phyloP scores from a whole-genome alignment of 805 yeast species.

The Diddensiella caesifluorescens region DNA sequence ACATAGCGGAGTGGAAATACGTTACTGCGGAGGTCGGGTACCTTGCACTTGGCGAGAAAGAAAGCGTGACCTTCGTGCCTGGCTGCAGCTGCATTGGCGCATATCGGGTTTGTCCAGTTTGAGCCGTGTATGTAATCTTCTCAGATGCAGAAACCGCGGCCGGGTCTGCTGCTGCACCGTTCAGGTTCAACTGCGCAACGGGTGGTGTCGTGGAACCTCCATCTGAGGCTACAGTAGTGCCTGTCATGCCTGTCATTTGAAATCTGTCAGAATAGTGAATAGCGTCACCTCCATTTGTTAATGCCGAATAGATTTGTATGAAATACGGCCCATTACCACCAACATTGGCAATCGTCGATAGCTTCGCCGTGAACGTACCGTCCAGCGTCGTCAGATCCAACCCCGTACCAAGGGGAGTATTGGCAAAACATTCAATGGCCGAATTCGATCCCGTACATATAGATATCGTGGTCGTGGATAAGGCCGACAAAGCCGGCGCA shows the following conservation, averaged over 20 bases:
- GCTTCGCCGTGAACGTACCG: conserved; percentile 35
- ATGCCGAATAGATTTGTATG: conserved; percentile 59
- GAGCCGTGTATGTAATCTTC: conserved; percentile 65
- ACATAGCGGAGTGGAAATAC: conserved; percentile 44
- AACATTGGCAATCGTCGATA: conserved; percentile 38
- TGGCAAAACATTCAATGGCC: conserved; percentile 39
- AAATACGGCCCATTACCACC: conserved; percentile 66
- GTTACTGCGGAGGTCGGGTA: conserved; percentile 66
- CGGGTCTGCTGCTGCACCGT: conserved; percentile 37
- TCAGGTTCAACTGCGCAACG: conserved; percentile 36
- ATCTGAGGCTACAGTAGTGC: conserved; percentile 40
- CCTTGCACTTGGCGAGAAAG: conserved; percentile 46
- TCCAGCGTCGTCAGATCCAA: conserved; percentile 5
- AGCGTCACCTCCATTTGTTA: conserved; percentile 41
- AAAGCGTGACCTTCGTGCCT: conserved; percentile 56
- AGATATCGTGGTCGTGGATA: conserved; percentile 43
- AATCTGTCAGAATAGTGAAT: conserved; percentile 68
- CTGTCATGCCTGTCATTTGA: conserved; percentile 64
- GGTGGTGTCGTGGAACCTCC: conserved; percentile 42
- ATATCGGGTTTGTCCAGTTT: conserved; percentile 70
- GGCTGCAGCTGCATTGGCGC: conserved; percentile 97
- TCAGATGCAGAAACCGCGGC: conserved; percentile 48
- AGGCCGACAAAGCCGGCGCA: conserved; percentile 42
- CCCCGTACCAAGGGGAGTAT: conserved; percentile 27
- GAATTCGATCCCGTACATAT: conserved; percentile 66